phyloP scores from a whole-genome alignment of 1,284 basidiomycete species.

The Cryptococcus hybrid region DNA sequence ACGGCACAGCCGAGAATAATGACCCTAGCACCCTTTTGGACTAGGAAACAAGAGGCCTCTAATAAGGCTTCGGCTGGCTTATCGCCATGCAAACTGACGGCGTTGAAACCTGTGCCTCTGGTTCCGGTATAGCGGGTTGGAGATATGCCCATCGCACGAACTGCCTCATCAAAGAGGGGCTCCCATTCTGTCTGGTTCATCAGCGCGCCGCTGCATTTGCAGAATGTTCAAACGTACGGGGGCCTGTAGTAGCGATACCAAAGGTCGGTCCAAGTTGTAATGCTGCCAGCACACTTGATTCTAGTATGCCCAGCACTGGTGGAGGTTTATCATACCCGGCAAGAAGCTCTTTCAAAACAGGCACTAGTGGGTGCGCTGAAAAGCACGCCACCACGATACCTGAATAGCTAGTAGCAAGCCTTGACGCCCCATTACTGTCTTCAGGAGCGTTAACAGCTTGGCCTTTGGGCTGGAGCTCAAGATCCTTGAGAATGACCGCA shows the following conservation, averaged over 20 bases:
- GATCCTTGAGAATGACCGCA: slow-evolving; percentile 7
- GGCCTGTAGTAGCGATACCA: slow-evolving; percentile 18
- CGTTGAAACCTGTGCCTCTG: slow-evolving; percentile 19
- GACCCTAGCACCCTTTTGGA: slow-evolving; percentile 11
- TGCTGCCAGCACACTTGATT: slow-evolving; percentile 7
- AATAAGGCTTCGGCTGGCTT: slow-evolving; percentile 3
- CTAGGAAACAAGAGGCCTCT: slow-evolving; percentile 6
- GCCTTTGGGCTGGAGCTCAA: neutral
- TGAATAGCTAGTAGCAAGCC: slow-evolving; percentile 5
- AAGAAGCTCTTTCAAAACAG: slow-evolving; percentile 3
- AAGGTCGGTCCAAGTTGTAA: slow-evolving; percentile 10
- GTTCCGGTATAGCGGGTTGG: slow-evolving; percentile 12
- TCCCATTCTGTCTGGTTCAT: slow-evolving; percentile 12
- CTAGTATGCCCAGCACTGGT: slow-evolving; percentile 12
- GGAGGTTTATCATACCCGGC: neutral
- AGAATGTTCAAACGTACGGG: slow-evolving; percentile 6
- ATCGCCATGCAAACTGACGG: slow-evolving; percentile 14
- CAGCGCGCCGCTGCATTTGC: neutral
- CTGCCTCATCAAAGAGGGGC: slow-evolving; percentile 13
- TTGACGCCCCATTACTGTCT: neutral
- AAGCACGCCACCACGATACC: slow-evolving; percentile 14
- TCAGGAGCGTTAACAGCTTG: too few species aligned
- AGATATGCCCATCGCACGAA: slow-evolving; percentile 7
- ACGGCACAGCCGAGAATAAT: slow-evolving; percentile 18
- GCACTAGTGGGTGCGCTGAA: slow-evolving; percentile 15